These are phyloP conservation scores for Diutina neorugosa DNA, from an alignment of 1,139 yeast genomes.

Conservation along the genomic window DNA sequence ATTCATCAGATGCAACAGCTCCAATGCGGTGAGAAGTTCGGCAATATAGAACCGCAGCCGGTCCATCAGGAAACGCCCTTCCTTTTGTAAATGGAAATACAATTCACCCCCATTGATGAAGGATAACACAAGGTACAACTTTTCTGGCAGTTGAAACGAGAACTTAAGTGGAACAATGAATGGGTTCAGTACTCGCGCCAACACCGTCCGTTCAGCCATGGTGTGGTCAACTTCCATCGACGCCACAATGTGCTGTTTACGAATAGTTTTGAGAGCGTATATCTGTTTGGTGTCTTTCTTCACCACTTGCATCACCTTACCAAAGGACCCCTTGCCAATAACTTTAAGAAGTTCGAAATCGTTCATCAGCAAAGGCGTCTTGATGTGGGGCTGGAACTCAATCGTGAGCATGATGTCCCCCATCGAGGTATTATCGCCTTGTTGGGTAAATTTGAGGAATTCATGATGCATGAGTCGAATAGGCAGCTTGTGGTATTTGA, in stretches of 20 bases:
- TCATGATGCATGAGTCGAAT: constrained; percentile 34
- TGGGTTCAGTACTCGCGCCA: constrained; percentile 91
- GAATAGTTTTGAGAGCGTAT: constrained; percentile 84
- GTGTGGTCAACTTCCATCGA: constrained; percentile 95
- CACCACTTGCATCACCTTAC: constrained; percentile 96
- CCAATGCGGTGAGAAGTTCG: constrained; percentile 84
- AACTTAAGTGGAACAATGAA: constrained; percentile 95
- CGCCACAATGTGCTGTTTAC: constrained; percentile 42
- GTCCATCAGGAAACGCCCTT: constrained; percentile 80
- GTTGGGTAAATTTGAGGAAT: constrained; percentile 27
- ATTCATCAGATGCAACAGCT: constrained; percentile 78
- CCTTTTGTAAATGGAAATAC: constrained; percentile 86
- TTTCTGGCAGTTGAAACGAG: constrained; percentile 93
- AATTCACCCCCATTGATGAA: constrained; percentile 97
- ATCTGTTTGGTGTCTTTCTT: constrained; percentile 90
- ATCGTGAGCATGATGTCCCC: constrained; percentile 58
- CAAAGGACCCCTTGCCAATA: constrained; percentile 95
- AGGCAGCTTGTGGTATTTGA: constrained; percentile 24
- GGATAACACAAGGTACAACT: constrained; percentile 77
- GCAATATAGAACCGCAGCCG: constrained; percentile 91
- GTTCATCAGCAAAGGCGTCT: constrained; percentile 38
- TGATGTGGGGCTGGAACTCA: constrained; percentile 57
- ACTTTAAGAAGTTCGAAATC: constrained; percentile 90
- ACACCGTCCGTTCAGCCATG: constrained; percentile 86
- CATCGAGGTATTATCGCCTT: constrained; percentile 5